Conservation (phyloP, 306 rosid species). For the Trichosanthes cucumerina region DNA sequence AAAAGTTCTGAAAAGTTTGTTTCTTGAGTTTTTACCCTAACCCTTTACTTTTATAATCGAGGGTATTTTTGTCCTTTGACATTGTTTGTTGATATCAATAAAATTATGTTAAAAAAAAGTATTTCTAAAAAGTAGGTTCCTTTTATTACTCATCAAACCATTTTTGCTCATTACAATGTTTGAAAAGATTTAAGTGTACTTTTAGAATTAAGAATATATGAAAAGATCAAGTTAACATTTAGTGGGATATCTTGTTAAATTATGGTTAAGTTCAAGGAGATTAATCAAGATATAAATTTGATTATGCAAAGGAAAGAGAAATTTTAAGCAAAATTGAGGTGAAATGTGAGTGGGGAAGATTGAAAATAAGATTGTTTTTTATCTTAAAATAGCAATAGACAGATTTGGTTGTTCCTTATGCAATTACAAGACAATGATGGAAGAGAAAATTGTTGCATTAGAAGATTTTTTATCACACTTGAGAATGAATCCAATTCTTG, state of each 20-base stretch:
- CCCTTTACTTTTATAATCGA: no score
- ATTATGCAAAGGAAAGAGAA: background rate
- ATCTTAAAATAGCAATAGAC: background rate
- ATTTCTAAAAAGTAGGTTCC: background rate
- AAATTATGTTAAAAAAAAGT: no score
- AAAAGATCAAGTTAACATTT: background rate
- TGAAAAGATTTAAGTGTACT: background rate
- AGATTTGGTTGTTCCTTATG: background rate
- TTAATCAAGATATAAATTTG: background rate
- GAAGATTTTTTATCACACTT: background rate
- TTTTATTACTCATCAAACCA: background rate
- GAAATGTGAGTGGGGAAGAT: background rate
- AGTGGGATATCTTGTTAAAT: background rate
- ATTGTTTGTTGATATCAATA: no score
- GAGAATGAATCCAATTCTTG: background rate
- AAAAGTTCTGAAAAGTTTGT: no score
- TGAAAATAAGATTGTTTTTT: background rate
- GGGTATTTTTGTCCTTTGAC: no score
- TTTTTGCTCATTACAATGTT: background rate
- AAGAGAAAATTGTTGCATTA: background rate
- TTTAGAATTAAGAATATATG: background rate
- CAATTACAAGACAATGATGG: background rate
- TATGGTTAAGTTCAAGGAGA: background rate
- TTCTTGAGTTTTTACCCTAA: no score
- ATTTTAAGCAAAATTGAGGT: background rate